These are phyloP conservation scores for Quercus agrifolia DNA, from an alignment of 306 rosid species.

Conservation along the genomic window DNA sequence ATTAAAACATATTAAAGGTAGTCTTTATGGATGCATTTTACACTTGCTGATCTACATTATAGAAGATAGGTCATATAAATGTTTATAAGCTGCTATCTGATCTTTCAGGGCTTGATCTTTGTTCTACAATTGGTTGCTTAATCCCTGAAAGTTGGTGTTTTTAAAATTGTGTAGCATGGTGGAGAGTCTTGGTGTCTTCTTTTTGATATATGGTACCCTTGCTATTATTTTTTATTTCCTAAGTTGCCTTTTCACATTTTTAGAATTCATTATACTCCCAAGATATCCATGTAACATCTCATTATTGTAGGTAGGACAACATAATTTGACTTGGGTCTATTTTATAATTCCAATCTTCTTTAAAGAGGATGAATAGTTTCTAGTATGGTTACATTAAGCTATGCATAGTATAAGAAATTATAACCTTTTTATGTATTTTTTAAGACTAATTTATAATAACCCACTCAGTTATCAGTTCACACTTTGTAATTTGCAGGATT, in stretches of 20 bases:
- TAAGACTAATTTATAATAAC: conserved; percentile 17
- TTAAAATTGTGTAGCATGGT: not conserved
- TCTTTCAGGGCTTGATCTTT: not conserved
- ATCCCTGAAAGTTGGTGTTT: not conserved
- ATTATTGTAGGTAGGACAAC: conserved; percentile 33
- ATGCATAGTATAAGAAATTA: conserved; percentile 26
- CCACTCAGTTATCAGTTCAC: conserved; percentile 28
- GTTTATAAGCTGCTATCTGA: not conserved
- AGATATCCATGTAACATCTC: conserved; percentile 18
- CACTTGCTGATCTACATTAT: conserved; percentile 1
- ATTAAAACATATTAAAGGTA: conserved; percentile 7
- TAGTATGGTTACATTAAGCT: conserved; percentile 16
- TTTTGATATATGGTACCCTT: not conserved
- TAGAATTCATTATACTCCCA: not conserved
- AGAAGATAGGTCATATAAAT: conserved; percentile 3
- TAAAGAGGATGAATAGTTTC: conserved; percentile 16
- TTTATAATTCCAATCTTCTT: conserved; percentile 10
- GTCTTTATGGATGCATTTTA: conserved; percentile 19
- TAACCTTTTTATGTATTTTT: conserved; percentile 10
- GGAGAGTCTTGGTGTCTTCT: not conserved
- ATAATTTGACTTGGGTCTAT: conserved; percentile 13
- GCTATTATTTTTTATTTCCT: not conserved
- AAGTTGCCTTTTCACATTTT: not conserved
- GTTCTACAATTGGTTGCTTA: not conserved
- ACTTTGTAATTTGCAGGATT: conserved; percentile 49